phyloP scores from a whole-genome alignment of 2,329 filamentous ascomycete species.

The Penicillium sp. region DNA sequence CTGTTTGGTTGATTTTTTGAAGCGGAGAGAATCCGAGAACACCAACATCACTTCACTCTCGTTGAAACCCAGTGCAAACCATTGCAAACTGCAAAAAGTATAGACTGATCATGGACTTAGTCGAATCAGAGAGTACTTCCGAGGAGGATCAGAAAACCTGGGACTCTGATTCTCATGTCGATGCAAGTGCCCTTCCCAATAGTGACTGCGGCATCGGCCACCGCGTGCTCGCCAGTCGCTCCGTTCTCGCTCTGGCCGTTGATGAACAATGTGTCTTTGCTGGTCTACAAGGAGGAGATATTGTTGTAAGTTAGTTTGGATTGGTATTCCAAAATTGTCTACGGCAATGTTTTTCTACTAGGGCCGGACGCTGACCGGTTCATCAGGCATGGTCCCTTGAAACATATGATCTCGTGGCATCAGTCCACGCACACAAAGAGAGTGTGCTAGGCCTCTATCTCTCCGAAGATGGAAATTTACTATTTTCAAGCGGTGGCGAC shows the following conservation, averaged over 20 bases:
- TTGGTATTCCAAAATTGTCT: not conserved
- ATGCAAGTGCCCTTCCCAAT: constrained; percentile 21
- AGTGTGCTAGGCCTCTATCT: constrained; percentile 84
- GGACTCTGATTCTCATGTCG: constrained; percentile 30
- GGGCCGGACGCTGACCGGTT: constrained; percentile 15
- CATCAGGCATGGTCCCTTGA: constrained; percentile 75
- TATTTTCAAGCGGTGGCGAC: constrained; percentile 92
- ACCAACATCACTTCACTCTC: constrained; percentile 19
- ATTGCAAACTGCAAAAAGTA: too few relatives aligned
- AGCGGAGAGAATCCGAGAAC: constrained; percentile 8
- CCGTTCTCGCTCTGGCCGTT: constrained; percentile 71
- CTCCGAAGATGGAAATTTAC: constrained; percentile 68
- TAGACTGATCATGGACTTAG: constrained; percentile 33
- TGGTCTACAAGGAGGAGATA: constrained; percentile 89
- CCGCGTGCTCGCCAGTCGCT: constrained; percentile 42
- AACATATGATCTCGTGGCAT: constrained; percentile 76
- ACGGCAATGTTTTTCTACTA: not conserved
- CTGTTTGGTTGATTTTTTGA: constrained; percentile 5
- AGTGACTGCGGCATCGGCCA: constrained; percentile 43
- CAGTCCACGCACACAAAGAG: constrained; percentile 84
- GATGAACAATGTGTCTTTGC: constrained; percentile 82
- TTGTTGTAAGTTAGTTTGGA: constrained; percentile 56
- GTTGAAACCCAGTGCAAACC: not conserved
- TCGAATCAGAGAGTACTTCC: constrained; percentile 35
- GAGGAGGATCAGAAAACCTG: constrained; percentile 39